phyloP scores from a whole-genome alignment of 2,329 filamentous ascomycete genomes.

The Colletotrichum neosansevieriae region DNA sequence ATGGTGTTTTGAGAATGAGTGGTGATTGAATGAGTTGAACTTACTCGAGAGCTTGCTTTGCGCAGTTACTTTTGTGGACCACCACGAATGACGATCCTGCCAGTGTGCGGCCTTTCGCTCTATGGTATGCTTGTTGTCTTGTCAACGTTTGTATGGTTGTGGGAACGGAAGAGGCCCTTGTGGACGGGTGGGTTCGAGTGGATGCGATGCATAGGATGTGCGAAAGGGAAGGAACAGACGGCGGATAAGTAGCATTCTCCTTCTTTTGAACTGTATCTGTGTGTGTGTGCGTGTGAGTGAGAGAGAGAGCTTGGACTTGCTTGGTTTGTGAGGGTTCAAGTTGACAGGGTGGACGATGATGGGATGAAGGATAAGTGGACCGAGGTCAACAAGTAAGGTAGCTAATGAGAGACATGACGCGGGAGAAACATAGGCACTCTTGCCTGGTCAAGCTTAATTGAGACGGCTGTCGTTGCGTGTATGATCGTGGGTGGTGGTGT shows the following conservation, averaged over 20 bases:
- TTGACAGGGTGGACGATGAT: slow-evolving; percentile 19
- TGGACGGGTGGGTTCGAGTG: background rate
- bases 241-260: slow-evolving; percentile 13
- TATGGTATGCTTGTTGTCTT: slow-evolving; percentile 11
- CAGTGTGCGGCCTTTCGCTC: background rate
- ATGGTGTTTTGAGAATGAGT: slow-evolving; percentile 1
- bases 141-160: slow-evolving; percentile 28
- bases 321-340: slow-evolving; percentile 12
- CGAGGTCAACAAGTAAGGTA: background rate
- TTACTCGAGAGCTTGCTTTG: background rate
- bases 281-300: background rate
- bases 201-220: slow-evolving; percentile 25
- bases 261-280: background rate
- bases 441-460: background rate
- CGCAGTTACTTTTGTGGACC: slow-evolving; percentile 7
- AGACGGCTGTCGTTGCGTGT: background rate
- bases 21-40: slow-evolving; percentile 1
- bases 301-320: slow-evolving; percentile 21
- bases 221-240: slow-evolving; percentile 37
- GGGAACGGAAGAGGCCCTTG: background rate
- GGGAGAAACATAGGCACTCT: background rate
- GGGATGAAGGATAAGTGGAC: slow-evolving; percentile 25
- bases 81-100: background rate
- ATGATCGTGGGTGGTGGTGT: background rate
- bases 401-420: background rate